Evolutionary conservation across 371 early-diverging fungal genomes (phyloP).

Genomic region (Mucor sp.): DNA sequence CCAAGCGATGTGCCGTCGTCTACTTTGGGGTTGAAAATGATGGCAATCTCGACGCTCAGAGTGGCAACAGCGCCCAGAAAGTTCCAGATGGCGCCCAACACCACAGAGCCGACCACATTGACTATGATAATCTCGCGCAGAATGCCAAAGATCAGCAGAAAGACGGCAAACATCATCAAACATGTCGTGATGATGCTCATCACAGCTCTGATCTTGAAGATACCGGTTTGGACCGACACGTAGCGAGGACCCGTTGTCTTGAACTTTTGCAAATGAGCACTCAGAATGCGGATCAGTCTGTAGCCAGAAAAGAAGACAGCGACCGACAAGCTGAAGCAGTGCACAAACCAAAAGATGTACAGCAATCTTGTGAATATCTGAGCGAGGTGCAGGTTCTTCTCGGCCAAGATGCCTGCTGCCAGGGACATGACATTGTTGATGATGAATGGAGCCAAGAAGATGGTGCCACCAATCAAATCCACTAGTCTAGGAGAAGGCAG

Average conservation of each 20-base stretch:
- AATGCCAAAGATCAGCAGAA: constrained; percentile 29
- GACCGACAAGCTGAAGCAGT: constrained; percentile 26
- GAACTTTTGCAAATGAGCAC: constrained; percentile 35
- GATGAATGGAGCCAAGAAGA: constrained; percentile 40
- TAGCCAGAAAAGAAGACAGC: constrained; percentile 41
- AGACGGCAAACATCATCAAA: constrained; percentile 30
- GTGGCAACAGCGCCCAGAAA: constrained; percentile 23
- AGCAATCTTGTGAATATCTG: constrained; percentile 34
- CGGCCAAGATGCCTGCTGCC: constrained; percentile 41
- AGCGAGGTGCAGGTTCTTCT: constrained; percentile 24
- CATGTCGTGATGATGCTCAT: constrained; percentile 26
- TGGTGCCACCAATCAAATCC: constrained; percentile 36
- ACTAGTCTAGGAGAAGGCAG: constrained; percentile 44
- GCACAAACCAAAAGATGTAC: constrained; percentile 50
- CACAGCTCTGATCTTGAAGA: constrained; percentile 39
- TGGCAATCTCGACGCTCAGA: constrained; percentile 20
- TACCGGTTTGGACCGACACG: constrained; percentile 39
- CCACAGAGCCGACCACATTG: constrained; percentile 15
- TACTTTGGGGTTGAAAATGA: constrained; percentile 27
- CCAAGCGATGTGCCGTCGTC: constrained; percentile 19
- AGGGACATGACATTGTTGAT: constrained; percentile 40
- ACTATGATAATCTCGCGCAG: constrained; percentile 24
- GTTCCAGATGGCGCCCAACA: constrained; percentile 30
- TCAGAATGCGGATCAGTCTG: constrained; percentile 36
- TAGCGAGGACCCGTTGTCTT: constrained; percentile 37